Conservation (phyloP, 352 stramenopile genomes). For the Thraustochytrium striatum region DNA sequence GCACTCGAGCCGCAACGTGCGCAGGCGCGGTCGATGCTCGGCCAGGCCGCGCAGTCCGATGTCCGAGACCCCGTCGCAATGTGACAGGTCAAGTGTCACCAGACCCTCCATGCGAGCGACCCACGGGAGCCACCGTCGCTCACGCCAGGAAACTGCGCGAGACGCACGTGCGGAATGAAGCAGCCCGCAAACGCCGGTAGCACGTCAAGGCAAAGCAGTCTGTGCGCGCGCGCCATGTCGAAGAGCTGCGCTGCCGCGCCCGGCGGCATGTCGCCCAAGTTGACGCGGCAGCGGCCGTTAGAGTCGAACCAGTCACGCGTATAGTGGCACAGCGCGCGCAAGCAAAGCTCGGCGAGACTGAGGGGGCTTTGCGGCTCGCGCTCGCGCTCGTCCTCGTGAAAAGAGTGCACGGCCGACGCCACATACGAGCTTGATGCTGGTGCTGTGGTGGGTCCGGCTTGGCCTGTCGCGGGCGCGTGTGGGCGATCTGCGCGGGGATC, state of each 20-base stretch:
- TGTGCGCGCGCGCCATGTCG: slow-evolving; percentile 41
- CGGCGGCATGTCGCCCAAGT: not conserved
- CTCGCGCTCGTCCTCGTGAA: not conserved
- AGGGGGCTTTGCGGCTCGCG: not conserved
- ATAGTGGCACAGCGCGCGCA: slow-evolving; percentile 44
- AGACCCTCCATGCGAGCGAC: not conserved
- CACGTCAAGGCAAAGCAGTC: slow-evolving; percentile 33
- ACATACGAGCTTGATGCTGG: not conserved
- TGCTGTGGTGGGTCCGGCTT: not conserved
- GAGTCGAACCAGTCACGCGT: not conserved
- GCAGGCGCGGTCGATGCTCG: not conserved
- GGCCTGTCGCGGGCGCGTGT: not conserved
- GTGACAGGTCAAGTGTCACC: slow-evolving; percentile 25
- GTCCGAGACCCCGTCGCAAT: slow-evolving; percentile 32
- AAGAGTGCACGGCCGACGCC: not conserved
- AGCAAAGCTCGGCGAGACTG: slow-evolving; percentile 34
- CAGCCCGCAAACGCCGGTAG: slow-evolving; percentile 33
- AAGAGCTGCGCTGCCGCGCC: slow-evolving; percentile 11
- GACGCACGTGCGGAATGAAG: not conserved
- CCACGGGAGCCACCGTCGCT: slow-evolving; percentile 18
- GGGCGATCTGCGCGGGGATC: not conserved
- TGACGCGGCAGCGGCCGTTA: not conserved
- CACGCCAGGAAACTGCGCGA: slow-evolving; percentile 9
- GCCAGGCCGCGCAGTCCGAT: slow-evolving; percentile 23
- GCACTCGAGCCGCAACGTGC: not conserved